Conservation (phyloP, 2,329 filamentous ascomycete genomes). For the Aureobasidium subglaciale region DNA sequence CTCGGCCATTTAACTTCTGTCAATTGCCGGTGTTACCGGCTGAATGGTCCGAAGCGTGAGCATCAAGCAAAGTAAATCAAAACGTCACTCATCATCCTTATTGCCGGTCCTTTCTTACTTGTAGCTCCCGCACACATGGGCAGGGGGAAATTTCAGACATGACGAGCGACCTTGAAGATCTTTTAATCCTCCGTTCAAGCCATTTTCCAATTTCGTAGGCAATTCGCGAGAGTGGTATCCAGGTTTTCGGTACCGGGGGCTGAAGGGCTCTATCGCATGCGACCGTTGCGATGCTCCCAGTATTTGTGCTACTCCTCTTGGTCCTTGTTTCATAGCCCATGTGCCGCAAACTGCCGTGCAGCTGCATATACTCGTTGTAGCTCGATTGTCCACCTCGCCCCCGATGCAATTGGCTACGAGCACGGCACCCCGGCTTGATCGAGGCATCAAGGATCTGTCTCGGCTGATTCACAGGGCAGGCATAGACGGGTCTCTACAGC, state of each 20-base stretch:
- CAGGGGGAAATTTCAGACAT: neutral
- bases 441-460: neutral
- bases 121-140: neutral
- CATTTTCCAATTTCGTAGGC: too few relatives aligned
- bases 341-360: neutral
- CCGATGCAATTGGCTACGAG: neutral
- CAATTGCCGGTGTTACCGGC: neutral
- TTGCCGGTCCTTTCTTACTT: neutral
- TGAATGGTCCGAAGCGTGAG: neutral
- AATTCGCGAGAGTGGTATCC: neutral
- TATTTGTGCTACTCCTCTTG: neutral
- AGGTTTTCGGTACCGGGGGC: neutral
- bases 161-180: neutral
- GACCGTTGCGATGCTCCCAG: neutral
- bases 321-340: neutral
- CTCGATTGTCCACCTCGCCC: neutral
- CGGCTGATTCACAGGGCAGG: neutral
- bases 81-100: neutral
- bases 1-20: neutral
- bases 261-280: neutral
- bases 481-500: neutral
- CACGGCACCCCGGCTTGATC: neutral
- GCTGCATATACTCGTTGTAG: neutral
- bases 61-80: neutral
- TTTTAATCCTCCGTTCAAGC: neutral